Conservation (phyloP, 257 asterid genomes). For the Scutellaria barbata region DNA sequence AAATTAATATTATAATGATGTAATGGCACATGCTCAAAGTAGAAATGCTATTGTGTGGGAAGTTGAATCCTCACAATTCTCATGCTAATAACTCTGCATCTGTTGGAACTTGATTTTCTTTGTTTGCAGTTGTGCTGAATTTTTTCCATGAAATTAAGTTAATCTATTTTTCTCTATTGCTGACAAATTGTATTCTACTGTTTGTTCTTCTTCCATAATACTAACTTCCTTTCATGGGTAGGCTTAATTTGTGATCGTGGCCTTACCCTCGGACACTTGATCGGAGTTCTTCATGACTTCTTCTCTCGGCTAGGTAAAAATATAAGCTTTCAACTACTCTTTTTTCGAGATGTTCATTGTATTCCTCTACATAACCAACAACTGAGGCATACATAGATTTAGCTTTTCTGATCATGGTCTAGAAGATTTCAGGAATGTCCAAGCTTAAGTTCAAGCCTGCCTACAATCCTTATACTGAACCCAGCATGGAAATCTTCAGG, state of each 20-base stretch:
- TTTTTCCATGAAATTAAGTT: background rate
- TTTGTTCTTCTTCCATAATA: slow-evolving; percentile 20
- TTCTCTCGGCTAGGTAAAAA: slow-evolving; percentile 84
- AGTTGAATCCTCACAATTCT: background rate
- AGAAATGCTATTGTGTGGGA: slow-evolving; percentile 7
- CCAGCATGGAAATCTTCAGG: slow-evolving; percentile 99
- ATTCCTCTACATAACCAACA: slow-evolving; percentile 1
- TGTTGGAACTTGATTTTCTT: background rate
- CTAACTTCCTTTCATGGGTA: slow-evolving; percentile 40
- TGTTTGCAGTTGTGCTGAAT: background rate
- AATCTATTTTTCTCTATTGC: background rate
- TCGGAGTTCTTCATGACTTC: slow-evolving; percentile 89
- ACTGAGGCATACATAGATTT: background rate
- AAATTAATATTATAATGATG: background rate
- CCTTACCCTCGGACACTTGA: slow-evolving; percentile 91
- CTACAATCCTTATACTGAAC: slow-evolving; percentile 95
- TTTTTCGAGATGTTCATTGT: slow-evolving; percentile 2
- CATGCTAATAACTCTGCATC: slow-evolving; percentile 1
- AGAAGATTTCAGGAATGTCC: slow-evolving; percentile 70
- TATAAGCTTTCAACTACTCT: background rate
- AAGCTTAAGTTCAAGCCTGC: slow-evolving; percentile 97
- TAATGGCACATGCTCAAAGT: background rate
- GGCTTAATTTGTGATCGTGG: slow-evolving; percentile 94
- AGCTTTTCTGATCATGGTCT: background rate
- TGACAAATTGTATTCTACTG: slow-evolving; percentile 12